Evolutionary conservation across 75 land plant genomes (phyloP).

Genomic region (Selaginella moellendorffii): DNA sequence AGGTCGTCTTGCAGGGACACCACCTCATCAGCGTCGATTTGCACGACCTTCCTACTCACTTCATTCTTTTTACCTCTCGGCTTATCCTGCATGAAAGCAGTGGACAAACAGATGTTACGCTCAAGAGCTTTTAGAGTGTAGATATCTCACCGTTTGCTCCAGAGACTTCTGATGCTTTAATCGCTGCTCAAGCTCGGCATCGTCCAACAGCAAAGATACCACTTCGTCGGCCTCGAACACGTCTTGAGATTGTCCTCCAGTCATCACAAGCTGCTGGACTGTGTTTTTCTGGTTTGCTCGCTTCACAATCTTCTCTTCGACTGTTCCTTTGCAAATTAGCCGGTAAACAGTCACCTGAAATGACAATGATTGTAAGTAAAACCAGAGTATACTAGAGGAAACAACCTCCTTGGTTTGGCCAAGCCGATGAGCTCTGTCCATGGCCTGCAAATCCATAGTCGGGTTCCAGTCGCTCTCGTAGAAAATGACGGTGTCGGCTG

Average conservation of each 20-base stretch:
- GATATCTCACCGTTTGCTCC: slow-evolving; percentile 15
- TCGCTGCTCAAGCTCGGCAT: slow-evolving; percentile 83
- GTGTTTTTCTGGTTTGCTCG: slow-evolving; percentile 97
- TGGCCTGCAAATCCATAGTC: slow-evolving; percentile 89
- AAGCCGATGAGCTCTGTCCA: slow-evolving; percentile 96
- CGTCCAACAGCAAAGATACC: slow-evolving; percentile 81
- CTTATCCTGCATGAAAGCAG: slow-evolving; percentile 35
- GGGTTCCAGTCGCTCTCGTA: slow-evolving; percentile 99
- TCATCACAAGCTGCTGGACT: slow-evolving; percentile 97
- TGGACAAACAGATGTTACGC: neutral
- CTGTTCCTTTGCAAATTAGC: slow-evolving; percentile 87
- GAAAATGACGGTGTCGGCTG: slow-evolving; percentile 97
- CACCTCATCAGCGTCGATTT: slow-evolving; percentile 77
- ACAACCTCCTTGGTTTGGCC: slow-evolving; percentile 94
- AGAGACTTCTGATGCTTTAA: slow-evolving; percentile 49
- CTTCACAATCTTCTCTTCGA: slow-evolving; percentile 92
- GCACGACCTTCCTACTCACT: slow-evolving; percentile 39
- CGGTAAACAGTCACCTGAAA: slow-evolving; percentile 88
- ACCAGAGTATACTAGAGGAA: neutral
- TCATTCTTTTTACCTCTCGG: slow-evolving; percentile 61
- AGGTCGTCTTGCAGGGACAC: slow-evolving; percentile 51
- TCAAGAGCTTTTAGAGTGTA: neutral
- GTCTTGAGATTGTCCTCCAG: slow-evolving; percentile 76
- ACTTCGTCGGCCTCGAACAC: slow-evolving; percentile 81
- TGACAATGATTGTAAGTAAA: slow-evolving; percentile 5